phyloP scores from a whole-genome alignment of 352 stramenopile genomes.

The Thalassiosira hispida region DNA sequence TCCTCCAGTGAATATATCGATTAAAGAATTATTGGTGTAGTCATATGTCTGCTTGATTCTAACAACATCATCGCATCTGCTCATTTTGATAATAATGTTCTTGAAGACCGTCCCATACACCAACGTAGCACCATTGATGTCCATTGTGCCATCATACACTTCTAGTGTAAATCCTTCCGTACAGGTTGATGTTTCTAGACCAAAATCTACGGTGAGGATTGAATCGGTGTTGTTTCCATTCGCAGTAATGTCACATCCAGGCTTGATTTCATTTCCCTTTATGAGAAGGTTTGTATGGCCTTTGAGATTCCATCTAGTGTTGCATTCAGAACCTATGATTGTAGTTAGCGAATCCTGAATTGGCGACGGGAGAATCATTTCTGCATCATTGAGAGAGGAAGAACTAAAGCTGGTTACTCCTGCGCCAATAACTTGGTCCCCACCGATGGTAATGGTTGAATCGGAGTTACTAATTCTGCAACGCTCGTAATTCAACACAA shows the following conservation, averaged over 20 bases:
- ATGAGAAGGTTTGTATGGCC: slow-evolving; percentile 23
- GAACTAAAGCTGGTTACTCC: no score
- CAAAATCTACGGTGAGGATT: slow-evolving; percentile 16
- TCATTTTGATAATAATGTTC: slow-evolving; percentile 3
- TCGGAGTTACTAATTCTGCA: no score
- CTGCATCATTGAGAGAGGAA: no score
- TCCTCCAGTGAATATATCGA: background rate
- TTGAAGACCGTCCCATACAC: background rate
- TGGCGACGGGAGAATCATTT: no score
- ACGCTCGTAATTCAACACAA: no score
- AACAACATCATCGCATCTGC: slow-evolving; percentile 8
- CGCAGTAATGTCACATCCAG: slow-evolving; percentile 14
- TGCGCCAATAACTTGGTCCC: no score
- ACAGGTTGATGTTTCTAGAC: background rate
- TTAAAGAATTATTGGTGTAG: slow-evolving; percentile 1
- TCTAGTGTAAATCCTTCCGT: background rate
- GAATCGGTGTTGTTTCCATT: background rate
- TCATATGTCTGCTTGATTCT: background rate
- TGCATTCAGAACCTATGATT: no score
- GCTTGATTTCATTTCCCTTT: background rate
- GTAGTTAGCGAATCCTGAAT: no score
- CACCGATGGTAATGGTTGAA: no score
- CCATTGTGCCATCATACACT: background rate
- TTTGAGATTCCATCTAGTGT: background rate
- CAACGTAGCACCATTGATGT: background rate